These are phyloP conservation scores for Uronychia setigera DNA, from an alignment of 73 alveolate genomes.

Conservation along the genomic window DNA sequence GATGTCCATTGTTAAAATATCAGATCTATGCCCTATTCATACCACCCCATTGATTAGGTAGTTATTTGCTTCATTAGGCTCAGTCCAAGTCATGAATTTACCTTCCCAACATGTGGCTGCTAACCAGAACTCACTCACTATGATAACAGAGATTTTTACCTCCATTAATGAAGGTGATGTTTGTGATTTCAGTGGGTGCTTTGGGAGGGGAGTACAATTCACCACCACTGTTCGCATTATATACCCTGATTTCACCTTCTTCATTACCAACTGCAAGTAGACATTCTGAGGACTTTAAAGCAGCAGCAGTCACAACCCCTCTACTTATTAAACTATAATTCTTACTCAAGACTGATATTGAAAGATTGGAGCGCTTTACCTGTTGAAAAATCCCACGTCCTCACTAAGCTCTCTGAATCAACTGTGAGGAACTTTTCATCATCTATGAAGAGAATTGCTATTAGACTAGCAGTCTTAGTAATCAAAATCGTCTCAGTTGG, in stretches of 20 bases:
- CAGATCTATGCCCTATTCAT: conserved; percentile 47
- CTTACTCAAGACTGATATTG: conserved; percentile 31
- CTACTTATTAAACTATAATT: neutral
- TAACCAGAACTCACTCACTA: conserved; percentile 60
- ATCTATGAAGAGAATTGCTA: neutral
- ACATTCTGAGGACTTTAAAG: conserved; percentile 8
- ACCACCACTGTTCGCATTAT: conserved; percentile 49
- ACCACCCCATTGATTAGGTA: conserved; percentile 26
- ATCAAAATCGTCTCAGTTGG: conserved; percentile 30
- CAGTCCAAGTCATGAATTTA: conserved; percentile 55
- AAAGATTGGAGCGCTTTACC: conserved; percentile 11
- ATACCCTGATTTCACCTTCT: conserved; percentile 19
- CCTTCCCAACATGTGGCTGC: conserved; percentile 57
- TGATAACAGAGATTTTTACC: neutral
- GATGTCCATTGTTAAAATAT: conserved; percentile 30
- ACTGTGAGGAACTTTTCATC: conserved; percentile 13
- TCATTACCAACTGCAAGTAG: conserved; percentile 43
- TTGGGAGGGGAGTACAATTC: conserved; percentile 38
- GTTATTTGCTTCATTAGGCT: conserved; percentile 44
- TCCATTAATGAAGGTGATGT: conserved; percentile 35
- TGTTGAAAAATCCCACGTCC: conserved; percentile 30
- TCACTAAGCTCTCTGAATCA: conserved; percentile 46
- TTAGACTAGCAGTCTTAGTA: conserved; percentile 22
- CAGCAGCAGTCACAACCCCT: conserved; percentile 48
- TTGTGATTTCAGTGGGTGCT: conserved; percentile 27